Conservation (phyloP, 2,329 filamentous ascomycete species). For the Fusarium nanum region DNA sequence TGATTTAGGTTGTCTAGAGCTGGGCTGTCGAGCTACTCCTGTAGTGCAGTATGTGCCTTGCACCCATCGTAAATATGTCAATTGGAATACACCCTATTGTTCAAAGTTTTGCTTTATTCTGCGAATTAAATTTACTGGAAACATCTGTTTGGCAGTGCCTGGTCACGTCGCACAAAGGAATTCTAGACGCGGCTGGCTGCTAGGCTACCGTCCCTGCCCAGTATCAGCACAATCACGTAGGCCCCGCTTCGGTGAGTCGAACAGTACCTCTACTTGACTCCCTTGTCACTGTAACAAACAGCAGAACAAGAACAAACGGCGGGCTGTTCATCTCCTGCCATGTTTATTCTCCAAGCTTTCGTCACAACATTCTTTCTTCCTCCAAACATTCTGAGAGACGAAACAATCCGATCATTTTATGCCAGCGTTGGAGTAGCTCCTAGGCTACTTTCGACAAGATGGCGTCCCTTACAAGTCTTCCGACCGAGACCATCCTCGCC, state of each 20-base stretch:
- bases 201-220: background rate
- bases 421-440: background rate
- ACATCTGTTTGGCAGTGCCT: background rate
- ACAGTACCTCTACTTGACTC: background rate
- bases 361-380: background rate
- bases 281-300: background rate
- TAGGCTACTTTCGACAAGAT: background rate
- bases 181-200: background rate
- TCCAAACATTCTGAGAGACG: background rate
- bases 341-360: no score
- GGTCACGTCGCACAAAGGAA: background rate
- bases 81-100: no score
- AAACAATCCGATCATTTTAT: fast-evolving
- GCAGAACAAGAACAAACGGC: background rate
- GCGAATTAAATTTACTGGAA: no score
- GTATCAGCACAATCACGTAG: fast-evolving
- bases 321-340: background rate
- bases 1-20: no score
- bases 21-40: no score
- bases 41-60: no score
- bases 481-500: background rate
- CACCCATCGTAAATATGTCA: no score
- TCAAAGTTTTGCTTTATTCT: no score
- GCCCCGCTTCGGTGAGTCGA: fast-evolving
- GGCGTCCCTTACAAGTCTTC: fast-evolving